Evolutionary conservation across 2,329 filamentous ascomycete genomes (phyloP).

Genomic region (Truncatella angustata): DNA sequence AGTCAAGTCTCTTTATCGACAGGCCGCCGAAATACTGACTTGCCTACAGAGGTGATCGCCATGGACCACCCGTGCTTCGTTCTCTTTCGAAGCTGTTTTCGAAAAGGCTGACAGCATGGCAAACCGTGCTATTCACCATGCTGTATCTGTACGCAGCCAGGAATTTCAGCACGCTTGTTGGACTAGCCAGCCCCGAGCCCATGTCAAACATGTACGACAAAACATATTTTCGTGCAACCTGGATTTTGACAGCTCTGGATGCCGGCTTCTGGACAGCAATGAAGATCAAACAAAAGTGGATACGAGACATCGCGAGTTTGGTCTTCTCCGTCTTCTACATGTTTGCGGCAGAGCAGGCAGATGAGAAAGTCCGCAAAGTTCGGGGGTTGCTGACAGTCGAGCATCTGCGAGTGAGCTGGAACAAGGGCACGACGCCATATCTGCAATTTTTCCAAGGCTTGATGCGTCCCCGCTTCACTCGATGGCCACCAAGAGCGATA

Average conservation of each 20-base stretch:
- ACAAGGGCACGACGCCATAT: conserved; percentile 89
- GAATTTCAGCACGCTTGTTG: conserved; percentile 90
- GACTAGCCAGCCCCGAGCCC: conserved; percentile 88
- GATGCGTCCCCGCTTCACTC: conserved; percentile 74
- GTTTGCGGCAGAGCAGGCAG: conserved; percentile 87
- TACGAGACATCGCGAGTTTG: conserved; percentile 79
- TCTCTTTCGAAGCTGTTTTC: conserved; percentile 70
- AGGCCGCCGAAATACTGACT: conserved; percentile 11
- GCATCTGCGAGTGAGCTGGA: conserved; percentile 90
- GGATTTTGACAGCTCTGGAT: conserved; percentile 91
- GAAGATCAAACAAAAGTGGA: conserved; percentile 75
- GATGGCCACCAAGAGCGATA: conserved; percentile 77
- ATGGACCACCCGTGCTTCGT: conserved; percentile 80
- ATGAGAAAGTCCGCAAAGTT: conserved; percentile 94
- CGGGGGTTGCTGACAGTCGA: conserved; percentile 84
- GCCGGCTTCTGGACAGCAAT: conserved; percentile 99
- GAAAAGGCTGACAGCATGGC: conserved; percentile 78
- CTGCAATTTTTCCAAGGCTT: conserved; percentile 70
- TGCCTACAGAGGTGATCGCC: conserved; percentile 67
- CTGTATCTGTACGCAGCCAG: conserved; percentile 87
- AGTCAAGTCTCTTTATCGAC: conserved; percentile 17
- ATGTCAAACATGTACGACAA: conserved; percentile 91
- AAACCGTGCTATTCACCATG: conserved; percentile 81
- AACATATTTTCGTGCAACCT: conserved; percentile 93
- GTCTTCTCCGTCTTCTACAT: conserved; percentile 89